Conservation (phyloP, 495 filamentous ascomycete species). For the Physcia stellaris region DNA sequence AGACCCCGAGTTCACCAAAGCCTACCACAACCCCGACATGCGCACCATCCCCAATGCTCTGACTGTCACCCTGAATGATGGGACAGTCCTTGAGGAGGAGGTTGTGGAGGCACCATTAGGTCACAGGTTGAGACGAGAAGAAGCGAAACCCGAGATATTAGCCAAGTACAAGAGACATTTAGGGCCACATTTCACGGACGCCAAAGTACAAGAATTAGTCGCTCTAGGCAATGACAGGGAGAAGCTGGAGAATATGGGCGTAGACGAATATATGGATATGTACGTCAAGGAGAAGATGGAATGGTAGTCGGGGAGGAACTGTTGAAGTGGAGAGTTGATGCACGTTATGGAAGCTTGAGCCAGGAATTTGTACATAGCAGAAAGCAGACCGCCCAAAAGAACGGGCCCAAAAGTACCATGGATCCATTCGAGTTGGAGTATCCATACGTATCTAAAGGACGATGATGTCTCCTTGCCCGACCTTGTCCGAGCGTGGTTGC, state of each 20-base stretch:
- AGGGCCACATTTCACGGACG: constrained; percentile 62
- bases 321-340: neutral
- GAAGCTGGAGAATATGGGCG: constrained; percentile 63
- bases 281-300: constrained; percentile 61
- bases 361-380: no score
- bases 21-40: constrained; percentile 87
- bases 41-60: constrained; percentile 94
- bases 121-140: constrained; percentile 79
- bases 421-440: no score
- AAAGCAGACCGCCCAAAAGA: no score
- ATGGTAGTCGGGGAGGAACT: constrained; percentile 10
- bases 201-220: constrained; percentile 64
- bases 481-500: no score
- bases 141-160: constrained; percentile 93
- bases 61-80: constrained; percentile 85
- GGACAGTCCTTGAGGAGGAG: constrained; percentile 81
- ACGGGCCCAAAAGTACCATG: no score
- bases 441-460: no score
- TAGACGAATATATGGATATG: constrained; percentile 89
- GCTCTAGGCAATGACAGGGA: constrained; percentile 57
- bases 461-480: no score
- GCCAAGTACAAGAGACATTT: constrained; percentile 91
- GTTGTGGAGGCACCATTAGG: constrained; percentile 92
- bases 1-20: constrained; percentile 81
- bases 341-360: no score